Conservation (phyloP, 108 stramenopile genomes). For the Schizochytrium sp. region DNA sequence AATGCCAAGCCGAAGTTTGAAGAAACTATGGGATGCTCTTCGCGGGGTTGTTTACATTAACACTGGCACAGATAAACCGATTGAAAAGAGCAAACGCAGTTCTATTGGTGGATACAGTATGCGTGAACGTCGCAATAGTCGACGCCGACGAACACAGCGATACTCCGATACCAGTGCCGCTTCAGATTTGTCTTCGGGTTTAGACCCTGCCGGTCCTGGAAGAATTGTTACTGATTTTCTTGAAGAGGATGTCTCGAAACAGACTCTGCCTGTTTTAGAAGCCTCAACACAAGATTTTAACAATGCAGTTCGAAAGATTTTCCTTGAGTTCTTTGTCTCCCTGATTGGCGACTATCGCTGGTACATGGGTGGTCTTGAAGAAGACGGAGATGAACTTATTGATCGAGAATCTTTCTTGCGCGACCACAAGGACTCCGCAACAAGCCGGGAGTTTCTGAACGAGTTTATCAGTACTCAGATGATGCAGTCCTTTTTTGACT, state of each 20-base stretch:
- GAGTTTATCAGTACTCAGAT: slow-evolving; percentile 32
- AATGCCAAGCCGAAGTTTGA: background rate
- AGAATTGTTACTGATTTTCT: slow-evolving; percentile 26
- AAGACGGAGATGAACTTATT: slow-evolving; percentile 36
- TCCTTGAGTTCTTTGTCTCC: slow-evolving; percentile 39
- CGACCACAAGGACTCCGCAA: slow-evolving; percentile 26
- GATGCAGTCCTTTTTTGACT: slow-evolving; percentile 53
- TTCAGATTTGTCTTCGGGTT: background rate
- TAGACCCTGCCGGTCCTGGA: background rate
- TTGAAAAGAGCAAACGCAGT: slow-evolving; percentile 22
- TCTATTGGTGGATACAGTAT: background rate
- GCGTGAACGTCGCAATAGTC: slow-evolving; percentile 23
- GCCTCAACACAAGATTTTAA: slow-evolving; percentile 1
- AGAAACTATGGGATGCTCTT: background rate
- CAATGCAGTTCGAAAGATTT: slow-evolving; percentile 32
- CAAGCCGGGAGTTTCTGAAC: slow-evolving; percentile 37
- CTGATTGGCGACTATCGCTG: slow-evolving; percentile 31
- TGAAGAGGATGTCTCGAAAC: background rate
- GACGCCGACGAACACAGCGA: slow-evolving; percentile 6
- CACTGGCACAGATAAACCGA: background rate
- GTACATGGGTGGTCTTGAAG: slow-evolving; percentile 49
- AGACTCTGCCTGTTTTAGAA: background rate
- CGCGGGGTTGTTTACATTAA: background rate
- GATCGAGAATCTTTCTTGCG: slow-evolving; percentile 26
- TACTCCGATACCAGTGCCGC: background rate